These are phyloP conservation scores for Penicillium capsulatum DNA, from an alignment of 2,329 filamentous ascomycete genomes.

Conservation along the genomic window DNA sequence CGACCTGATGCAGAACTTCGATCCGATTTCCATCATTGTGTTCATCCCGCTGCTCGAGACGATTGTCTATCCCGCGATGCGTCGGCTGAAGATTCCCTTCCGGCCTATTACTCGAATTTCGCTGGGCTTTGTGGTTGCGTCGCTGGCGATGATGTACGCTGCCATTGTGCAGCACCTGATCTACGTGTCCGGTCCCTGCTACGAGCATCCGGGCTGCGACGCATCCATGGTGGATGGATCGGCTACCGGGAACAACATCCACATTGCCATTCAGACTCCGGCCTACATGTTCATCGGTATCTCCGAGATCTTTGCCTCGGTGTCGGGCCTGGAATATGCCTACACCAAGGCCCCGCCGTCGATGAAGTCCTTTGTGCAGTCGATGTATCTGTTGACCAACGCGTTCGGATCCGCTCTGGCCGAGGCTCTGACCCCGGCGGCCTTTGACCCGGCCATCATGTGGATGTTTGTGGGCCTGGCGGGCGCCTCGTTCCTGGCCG, in stretches of 20 bases:
- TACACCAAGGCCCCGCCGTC: conserved; percentile 67
- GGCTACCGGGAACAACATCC: conserved; percentile 38
- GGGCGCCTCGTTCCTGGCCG: conserved; percentile 46
- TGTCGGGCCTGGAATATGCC: conserved; percentile 68
- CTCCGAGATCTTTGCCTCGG: conserved; percentile 59
- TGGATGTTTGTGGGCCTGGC: conserved; percentile 64
- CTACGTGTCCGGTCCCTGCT: conserved; percentile 54
- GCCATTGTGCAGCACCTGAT: conserved; percentile 56
- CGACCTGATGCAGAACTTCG: conserved; percentile 71
- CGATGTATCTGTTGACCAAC: conserved; percentile 56
- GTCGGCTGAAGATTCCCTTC: conserved; percentile 61
- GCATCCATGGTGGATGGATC: conserved; percentile 32
- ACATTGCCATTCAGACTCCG: conserved; percentile 45
- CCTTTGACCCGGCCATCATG: conserved; percentile 60
- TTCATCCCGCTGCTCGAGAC: conserved; percentile 68
- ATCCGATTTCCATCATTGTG: conserved; percentile 70
- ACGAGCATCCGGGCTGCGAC: conserved; percentile 37
- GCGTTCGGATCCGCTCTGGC: conserved; percentile 58
- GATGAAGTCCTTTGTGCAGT: conserved; percentile 62
- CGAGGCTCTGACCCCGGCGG: conserved; percentile 57
- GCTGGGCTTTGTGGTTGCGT: conserved; percentile 62
- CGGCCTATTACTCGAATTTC: conserved; percentile 74
- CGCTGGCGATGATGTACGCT: conserved; percentile 59
- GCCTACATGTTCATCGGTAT: conserved; percentile 46
- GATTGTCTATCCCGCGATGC: conserved; percentile 65